Conservation (phyloP, 176 grass and related monocot genomes). For the Thinopyrum elongatum region DNA sequence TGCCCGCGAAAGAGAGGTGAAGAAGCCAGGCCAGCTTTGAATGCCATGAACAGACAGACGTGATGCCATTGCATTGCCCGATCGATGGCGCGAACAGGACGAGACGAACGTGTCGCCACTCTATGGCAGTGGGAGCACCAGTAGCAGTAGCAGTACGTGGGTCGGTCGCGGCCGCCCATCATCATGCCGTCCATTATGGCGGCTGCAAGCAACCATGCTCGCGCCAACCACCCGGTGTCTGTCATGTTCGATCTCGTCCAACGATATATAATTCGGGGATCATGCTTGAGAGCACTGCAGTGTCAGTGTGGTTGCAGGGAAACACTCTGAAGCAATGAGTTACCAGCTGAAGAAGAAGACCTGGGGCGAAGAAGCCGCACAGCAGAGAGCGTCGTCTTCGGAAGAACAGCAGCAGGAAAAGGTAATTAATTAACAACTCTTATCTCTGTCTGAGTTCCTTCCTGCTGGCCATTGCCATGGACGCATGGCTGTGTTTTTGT, state of each 20-base stretch:
- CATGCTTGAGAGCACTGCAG: not conserved
- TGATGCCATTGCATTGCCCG: not conserved
- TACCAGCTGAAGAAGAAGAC: not conserved
- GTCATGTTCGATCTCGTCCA: not conserved
- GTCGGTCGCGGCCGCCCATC: not conserved
- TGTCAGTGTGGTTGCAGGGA: not conserved
- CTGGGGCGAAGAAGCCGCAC: not conserved
- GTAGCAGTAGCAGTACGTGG: not conserved
- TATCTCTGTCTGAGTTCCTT: not conserved
- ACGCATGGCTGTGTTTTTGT: not conserved
- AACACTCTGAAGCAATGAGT: not conserved
- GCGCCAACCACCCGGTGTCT: not conserved
- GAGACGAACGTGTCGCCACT: not conserved
- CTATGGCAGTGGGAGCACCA: not conserved
- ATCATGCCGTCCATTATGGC: not conserved
- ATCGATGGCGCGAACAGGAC: not conserved
- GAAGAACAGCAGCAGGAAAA: not conserved
- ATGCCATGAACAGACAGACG: not conserved
- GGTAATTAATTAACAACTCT: not conserved
- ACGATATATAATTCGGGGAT: not conserved
- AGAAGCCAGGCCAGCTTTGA: not conserved
- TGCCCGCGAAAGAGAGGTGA: not conserved
- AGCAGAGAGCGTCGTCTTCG: not conserved
- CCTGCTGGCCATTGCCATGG: not conserved
- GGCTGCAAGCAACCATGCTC: not conserved